Evolutionary conservation across 257 asterid species (phyloP).

Genomic region (Forsythia viridissima): DNA sequence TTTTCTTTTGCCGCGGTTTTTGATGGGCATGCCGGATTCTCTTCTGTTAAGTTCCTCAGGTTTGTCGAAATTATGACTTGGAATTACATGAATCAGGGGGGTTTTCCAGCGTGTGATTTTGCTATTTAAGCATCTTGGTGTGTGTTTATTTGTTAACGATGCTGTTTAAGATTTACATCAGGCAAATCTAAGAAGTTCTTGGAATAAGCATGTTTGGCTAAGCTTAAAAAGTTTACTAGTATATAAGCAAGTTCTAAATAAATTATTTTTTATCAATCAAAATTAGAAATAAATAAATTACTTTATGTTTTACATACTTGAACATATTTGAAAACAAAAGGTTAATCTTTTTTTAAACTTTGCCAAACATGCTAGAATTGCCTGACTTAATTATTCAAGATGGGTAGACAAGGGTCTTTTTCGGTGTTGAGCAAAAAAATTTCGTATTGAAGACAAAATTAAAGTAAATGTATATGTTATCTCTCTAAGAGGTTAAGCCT

Average conservation of each 20-base stretch:
- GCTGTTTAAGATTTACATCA: not conserved
- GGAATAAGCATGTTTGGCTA: not conserved
- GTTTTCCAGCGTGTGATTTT: not conserved
- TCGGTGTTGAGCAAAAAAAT: not conserved
- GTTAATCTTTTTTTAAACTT: too few relatives aligned
- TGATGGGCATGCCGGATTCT: constrained; percentile 94
- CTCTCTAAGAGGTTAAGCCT: too few relatives aligned
- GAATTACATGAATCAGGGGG: not conserved
- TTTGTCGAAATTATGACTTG: constrained; percentile 21
- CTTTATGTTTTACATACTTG: too few relatives aligned
- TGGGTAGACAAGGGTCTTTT: not conserved
- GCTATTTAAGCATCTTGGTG: not conserved
- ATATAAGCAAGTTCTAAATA: too few relatives aligned
- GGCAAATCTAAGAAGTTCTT: not conserved
- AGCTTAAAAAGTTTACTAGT: too few relatives aligned
- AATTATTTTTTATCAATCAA: too few relatives aligned
- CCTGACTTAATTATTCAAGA: too few relatives aligned
- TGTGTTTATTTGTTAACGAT: not conserved
- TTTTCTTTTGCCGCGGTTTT: constrained; percentile 87
- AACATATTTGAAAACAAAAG: too few relatives aligned
- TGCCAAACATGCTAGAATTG: too few relatives aligned
- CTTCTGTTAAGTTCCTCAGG: constrained; percentile 83
- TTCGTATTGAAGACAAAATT: not conserved
- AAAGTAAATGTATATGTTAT: not conserved
- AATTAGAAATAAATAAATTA: too few relatives aligned